Evolutionary conservation across 2,329 filamentous ascomycete genomes (phyloP).

Genomic region (Penicillium sp.): DNA sequence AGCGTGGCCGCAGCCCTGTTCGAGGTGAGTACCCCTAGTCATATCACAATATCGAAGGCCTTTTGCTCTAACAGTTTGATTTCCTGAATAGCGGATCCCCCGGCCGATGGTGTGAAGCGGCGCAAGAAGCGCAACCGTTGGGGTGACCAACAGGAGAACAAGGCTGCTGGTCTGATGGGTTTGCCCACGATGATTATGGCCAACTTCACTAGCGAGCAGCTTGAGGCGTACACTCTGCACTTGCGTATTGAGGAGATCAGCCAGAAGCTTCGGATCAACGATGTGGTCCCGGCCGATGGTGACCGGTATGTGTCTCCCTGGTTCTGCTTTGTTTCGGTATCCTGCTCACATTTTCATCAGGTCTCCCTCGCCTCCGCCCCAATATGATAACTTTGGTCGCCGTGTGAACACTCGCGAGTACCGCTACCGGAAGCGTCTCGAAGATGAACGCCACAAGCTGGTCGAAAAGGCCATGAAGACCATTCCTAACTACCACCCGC

Average conservation of each 20-base stretch:
- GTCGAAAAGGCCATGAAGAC: constrained; percentile 99
- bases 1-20: constrained; percentile 92
- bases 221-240: constrained; percentile 95
- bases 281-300: constrained; percentile 95
- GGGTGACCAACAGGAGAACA: constrained; percentile 97
- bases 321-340: constrained; percentile 6
- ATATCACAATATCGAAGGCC: constrained; percentile 1
- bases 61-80: constrained; percentile 29
- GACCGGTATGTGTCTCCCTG: constrained; percentile 68
- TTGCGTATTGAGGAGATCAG: constrained; percentile 98
- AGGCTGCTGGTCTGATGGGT: constrained; percentile 96
- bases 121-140: constrained; percentile 99
- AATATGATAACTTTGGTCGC: constrained; percentile 99
- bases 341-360: constrained; percentile 53
- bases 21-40: constrained; percentile 64
- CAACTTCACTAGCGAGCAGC: constrained; percentile 97
- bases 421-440: constrained; percentile 95
- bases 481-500: constrained; percentile 98
- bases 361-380: constrained; percentile 91
- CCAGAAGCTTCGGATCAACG: constrained; percentile 98
- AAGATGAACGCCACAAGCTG: constrained; percentile 98
- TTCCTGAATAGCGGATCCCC: constrained; percentile 44
- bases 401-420: constrained; percentile 99
- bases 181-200: constrained; percentile 94
- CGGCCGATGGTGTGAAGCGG: constrained; percentile 75